Evolutionary conservation across 345 rosid species (phyloP).

Genomic region (Bruguiera sexangula): DNA sequence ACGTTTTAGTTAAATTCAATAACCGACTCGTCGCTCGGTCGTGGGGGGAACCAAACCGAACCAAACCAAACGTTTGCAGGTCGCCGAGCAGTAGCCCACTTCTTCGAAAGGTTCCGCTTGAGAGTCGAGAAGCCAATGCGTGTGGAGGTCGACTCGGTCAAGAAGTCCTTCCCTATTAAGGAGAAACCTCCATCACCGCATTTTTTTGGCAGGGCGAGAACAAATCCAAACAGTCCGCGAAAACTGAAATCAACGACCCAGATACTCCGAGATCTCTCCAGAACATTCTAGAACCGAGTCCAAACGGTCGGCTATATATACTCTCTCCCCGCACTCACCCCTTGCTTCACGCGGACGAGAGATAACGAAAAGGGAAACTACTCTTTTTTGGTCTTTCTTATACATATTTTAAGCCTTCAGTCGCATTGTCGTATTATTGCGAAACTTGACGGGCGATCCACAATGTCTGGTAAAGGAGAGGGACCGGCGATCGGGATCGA

Average conservation of each 20-base stretch:
- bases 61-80: no score
- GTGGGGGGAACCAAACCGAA: no score
- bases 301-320: conserved; percentile 4
- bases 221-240: conserved; percentile 12
- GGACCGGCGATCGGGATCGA: conserved; percentile 34
- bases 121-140: not conserved
- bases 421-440: not conserved
- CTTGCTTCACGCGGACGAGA: not conserved
- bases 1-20: no score
- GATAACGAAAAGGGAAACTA: not conserved
- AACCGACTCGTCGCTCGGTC: no score
- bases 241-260: conserved; percentile 14
- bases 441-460: no score
- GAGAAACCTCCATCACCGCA: not conserved
- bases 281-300: conserved; percentile 30
- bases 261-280: not conserved
- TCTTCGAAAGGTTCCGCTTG: no score
- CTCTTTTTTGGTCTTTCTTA: no score
- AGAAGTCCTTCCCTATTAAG: not conserved
- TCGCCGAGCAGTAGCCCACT: no score
- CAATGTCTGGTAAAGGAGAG: conserved; percentile 25
- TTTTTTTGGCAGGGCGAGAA: no score
- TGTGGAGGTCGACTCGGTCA: not conserved
- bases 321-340: not conserved
- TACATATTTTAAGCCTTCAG: no score